Conservation (phyloP, 2,329 filamentous ascomycete genomes). For the Chrysosphaeria jannelii region DNA sequence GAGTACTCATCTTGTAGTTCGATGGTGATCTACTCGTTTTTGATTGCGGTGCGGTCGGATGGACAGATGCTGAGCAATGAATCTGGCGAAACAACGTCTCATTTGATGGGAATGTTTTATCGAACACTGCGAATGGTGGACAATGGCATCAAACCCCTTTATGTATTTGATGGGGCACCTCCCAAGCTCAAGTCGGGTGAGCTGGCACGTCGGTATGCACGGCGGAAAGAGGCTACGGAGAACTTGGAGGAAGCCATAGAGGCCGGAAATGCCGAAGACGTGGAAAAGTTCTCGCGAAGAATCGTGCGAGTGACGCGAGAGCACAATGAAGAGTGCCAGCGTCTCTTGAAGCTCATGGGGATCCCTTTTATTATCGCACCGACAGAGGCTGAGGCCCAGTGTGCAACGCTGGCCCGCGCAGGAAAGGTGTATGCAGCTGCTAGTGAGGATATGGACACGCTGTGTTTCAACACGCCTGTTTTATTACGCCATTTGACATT, state of each 20-base stretch:
- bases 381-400: constrained; percentile 92
- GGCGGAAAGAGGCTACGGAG: constrained; percentile 77
- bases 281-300: constrained; percentile 85
- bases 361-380: constrained; percentile 85
- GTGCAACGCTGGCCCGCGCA: constrained; percentile 60
- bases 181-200: constrained; percentile 96
- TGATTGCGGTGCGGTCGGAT: constrained; percentile 88
- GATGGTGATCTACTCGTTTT: constrained; percentile 97
- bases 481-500: constrained; percentile 81
- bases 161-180: constrained; percentile 89
- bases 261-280: constrained; percentile 83
- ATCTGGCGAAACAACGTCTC: constrained; percentile 83
- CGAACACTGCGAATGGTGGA: constrained; percentile 93
- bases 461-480: constrained; percentile 84
- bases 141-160: constrained; percentile 94
- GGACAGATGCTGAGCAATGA: constrained; percentile 92
- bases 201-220: constrained; percentile 80
- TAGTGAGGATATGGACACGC: constrained; percentile 94
- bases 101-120: constrained; percentile 99
- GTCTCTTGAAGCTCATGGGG: constrained; percentile 77
- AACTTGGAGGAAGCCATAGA: constrained; percentile 87
- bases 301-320: constrained; percentile 89
- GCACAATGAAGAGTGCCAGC: constrained; percentile 86
- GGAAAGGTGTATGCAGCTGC: constrained; percentile 93
- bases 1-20: constrained; percentile 51